Base-by-base conservation (phyloP, 2,329 filamentous ascomycete genomes). In the Exophiala oligosperma region DNA sequence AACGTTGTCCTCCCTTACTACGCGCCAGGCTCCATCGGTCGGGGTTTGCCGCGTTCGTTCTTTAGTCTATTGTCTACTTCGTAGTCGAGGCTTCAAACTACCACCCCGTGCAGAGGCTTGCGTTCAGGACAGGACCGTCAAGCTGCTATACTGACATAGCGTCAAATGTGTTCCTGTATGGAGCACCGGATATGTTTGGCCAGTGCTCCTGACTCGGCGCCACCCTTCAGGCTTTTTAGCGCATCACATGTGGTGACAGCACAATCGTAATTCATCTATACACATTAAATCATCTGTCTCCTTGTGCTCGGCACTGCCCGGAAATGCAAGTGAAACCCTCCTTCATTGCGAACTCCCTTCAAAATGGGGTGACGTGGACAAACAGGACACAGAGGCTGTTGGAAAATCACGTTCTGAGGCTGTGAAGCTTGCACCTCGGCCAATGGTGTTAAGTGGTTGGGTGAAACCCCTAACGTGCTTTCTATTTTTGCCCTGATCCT, bases 401-500 rank as follows among this genome's bases (percentile, higher is more conserved):
- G 14, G 17, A 26, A 47, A 37, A 17, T 24, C 32, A 41, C 3
- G 38, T 48, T 61, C 37, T 59, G 59, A 61, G 59, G 59, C 56
- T 61, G 56, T 59, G 52, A 58, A 41, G 44, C 41, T 17, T 40
- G 28, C 46, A 17, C n/a, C n/a, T 28, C 14, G 23, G 24, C 23
- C 12, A 32, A 38, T 38, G 23, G 32, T 41, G 50, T 52, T 51
- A 9, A 40, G 37, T 51, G 54, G 54, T 52, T 46, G 48, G 54
- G 23, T 47, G n/a, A 47, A 47, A 38, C 48, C 49, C 29, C 24
- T 51, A 29, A 46, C 46, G 37, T 51, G 37, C 51, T 50, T 56
- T 58, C 59, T 61, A 61, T 59, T 59, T 61, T 58, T 61, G 49
- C 53, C 53, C 26, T 43, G 40, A 37, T 38, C 11, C 51, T 23